Base-by-base conservation (phyloP, 441 rosid species). In the Kokia cookei region DNA sequence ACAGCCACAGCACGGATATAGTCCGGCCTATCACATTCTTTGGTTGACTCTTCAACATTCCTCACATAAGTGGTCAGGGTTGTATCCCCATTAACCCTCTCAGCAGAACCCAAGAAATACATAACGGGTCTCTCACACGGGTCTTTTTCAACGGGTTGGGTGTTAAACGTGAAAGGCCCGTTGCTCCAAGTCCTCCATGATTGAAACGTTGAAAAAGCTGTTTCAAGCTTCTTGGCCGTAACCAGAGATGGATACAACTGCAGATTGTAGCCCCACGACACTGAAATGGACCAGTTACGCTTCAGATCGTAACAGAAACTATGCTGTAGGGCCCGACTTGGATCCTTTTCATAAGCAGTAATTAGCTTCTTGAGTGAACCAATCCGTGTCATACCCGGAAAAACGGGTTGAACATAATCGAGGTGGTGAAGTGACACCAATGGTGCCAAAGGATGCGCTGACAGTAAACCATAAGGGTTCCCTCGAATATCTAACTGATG, bases 401-500 rank as follows among this genome's bases (percentile, higher is more conserved):
- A 85, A 24, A 92, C 77, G 3, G 96, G 29, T 19, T 85, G 80
- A 27, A 91, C 91, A 29, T 83, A 84, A 82, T 89, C 95, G 17
- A 94, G 82, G 73, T 94, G 98, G 87, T 94, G 98, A 27, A 94
- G 87, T 0, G 97, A 87, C 22, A 92, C 91, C 13, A 92, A 78
- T 4, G 98, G 97, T 10, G 94, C 86, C 71, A 92, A 48, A 2
- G 97, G 97, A 71, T 92, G 98, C 3, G 97, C 91, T 10, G 94
- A 93, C 10, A 94, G 77, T 29, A 94, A 69, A 7, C 97, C 97
- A 53, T 86, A 92, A 5, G 93, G 90, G 53, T 87, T 76, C 54
- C 94, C 97, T 74, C 93, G 83, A 43, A 94, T 81, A 72, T 94
- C 99, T 45, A 94, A 97, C 97, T 94, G 97, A 81, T 94, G 98